Base-by-base conservation (phyloP, 768 basidiomycete genomes). In the Cubamyces sp. region DNA sequence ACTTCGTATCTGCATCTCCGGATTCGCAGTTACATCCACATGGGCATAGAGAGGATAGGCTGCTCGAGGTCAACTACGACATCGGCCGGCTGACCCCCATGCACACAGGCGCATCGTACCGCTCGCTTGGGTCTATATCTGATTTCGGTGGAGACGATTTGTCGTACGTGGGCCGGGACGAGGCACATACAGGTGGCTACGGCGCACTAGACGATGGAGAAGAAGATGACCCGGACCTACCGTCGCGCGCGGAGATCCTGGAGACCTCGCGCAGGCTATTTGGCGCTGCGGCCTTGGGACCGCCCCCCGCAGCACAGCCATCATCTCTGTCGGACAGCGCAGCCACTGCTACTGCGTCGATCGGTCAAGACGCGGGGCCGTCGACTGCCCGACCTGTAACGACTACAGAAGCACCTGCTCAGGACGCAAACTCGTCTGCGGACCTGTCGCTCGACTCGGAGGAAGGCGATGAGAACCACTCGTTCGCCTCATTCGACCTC, bases 1-100 rank as follows among this genome's bases (percentile, higher is more conserved):
- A 84, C 28, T 91, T 91, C 64, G 81, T 91, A 18, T 86, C 87
- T 34, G 88, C 87, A n/a, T 83, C 76, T 4, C 42, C 68, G 21
- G 62, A 48, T n/a, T 40, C 67, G 39, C 64, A 57, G 23, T 25
- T 46, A 5, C 45, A 40, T 54, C 54, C 42, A 30, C 43, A 26
- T 19, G 58, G 42, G 49, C 52, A 66, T 34, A 58, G 59, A 39
- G 55, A 61, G n/a, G 64, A 63, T 23, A 30, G 46, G 25, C 45
- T 64, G 37, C 54, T 64, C 16, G 63, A 64, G 34, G 67, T 68
- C 41, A 64, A 62, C 40, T 65, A 65, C 49, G 49, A 54, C 54
- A 34, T 60, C 37, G 58, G 47, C 18, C 25, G 63, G 34, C 67
- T 71, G 15, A 54, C 59, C 3, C 72, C 73, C 8, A 67, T 64